Evolutionary conservation across 192 early-diverging fungal species (phyloP).

Genomic region (Coemansia umbellata): DNA sequence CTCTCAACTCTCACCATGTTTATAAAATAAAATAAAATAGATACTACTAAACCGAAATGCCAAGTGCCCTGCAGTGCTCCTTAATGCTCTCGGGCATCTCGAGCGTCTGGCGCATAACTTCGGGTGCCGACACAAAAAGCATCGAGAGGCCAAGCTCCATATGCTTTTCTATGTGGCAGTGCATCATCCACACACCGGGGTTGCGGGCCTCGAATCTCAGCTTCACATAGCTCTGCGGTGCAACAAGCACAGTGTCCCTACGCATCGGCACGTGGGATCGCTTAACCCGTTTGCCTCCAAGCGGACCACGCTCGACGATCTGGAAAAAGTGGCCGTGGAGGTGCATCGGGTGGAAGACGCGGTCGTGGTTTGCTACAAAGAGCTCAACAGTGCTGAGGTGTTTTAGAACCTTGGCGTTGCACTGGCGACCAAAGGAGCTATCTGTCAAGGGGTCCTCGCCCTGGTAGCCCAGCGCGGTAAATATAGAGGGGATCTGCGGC

Average conservation of each 20-base stretch:
- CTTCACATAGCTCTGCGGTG: constrained; percentile 54
- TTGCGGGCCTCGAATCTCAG: constrained; percentile 75
- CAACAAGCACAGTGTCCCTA: constrained; percentile 68
- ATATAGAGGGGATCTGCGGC: constrained; percentile 60
- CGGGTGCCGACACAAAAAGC: constrained; percentile 65
- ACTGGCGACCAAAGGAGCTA: constrained; percentile 53
- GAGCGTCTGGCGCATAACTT: constrained; percentile 51
- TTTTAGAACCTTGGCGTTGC: constrained; percentile 56
- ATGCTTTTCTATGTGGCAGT: constrained; percentile 67
- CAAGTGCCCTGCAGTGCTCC: constrained; percentile 60
- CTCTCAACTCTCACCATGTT: no score
- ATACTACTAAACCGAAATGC: constrained; percentile 47
- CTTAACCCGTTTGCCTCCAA: constrained; percentile 20
- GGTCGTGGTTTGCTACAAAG: constrained; percentile 65
- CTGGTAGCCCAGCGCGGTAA: constrained; percentile 57
- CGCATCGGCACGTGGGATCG: constrained; percentile 44
- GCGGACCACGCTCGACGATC: constrained; percentile 58
- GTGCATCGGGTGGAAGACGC: constrained; percentile 72
- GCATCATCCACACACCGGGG: constrained; percentile 80
- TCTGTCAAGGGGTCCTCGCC: constrained; percentile 20
- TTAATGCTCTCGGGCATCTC: constrained; percentile 48
- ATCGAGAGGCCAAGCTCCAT: constrained; percentile 69
- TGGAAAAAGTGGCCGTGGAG: constrained; percentile 85
- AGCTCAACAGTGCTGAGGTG: constrained; percentile 64
- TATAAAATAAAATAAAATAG: no score